These are phyloP conservation scores for Didymosphaeria variabile DNA, from an alignment of 2,329 filamentous ascomycete genomes.

Conservation along the genomic window DNA sequence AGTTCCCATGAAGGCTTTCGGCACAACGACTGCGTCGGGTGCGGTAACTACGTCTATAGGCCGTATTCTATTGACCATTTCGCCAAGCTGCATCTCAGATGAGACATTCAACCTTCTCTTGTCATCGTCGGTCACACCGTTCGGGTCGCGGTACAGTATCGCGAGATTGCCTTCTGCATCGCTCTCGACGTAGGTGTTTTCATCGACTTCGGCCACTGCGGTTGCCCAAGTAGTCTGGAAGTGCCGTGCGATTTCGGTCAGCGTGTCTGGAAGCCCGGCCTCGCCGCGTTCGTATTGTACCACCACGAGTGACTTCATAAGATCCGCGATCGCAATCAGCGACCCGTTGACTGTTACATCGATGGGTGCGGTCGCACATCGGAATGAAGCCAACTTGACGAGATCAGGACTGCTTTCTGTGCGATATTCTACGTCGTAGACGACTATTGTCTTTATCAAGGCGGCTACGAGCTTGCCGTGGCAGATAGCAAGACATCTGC, in stretches of 20 bases:
- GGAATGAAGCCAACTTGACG: constrained; percentile 76
- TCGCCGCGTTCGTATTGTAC: constrained; percentile 73
- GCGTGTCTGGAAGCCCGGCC: constrained; percentile 65
- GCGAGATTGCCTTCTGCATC: constrained; percentile 90
- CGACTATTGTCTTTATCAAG: constrained; percentile 82
- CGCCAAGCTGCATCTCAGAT: constrained; percentile 85
- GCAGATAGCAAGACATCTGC: constrained; percentile 78
- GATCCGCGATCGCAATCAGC: constrained; percentile 83
- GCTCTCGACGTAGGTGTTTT: constrained; percentile 79
- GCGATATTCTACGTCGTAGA: constrained; percentile 66
- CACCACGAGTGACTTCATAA: constrained; percentile 91
- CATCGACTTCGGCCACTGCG: constrained; percentile 75
- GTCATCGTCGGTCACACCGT: constrained; percentile 79
- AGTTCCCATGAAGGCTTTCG: constrained; percentile 87
- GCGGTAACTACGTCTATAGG: constrained; percentile 73
- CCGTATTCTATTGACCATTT: constrained; percentile 91
- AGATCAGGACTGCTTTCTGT: constrained; percentile 64
- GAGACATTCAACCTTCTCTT: constrained; percentile 74
- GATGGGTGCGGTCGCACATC: constrained; percentile 84
- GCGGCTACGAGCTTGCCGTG: constrained; percentile 80
- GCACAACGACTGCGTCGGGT: constrained; percentile 73
- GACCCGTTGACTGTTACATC: constrained; percentile 78
- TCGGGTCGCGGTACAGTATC: constrained; percentile 76
- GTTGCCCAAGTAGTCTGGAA: constrained; percentile 85
- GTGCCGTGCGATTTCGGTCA: constrained; percentile 81